A percentile compares a stretch with the other conserved stretches of the same genome.
phyloP scores from a whole-genome alignment of 768 basidiomycete genomes.

The Leccinum subtestaceum region DNA sequence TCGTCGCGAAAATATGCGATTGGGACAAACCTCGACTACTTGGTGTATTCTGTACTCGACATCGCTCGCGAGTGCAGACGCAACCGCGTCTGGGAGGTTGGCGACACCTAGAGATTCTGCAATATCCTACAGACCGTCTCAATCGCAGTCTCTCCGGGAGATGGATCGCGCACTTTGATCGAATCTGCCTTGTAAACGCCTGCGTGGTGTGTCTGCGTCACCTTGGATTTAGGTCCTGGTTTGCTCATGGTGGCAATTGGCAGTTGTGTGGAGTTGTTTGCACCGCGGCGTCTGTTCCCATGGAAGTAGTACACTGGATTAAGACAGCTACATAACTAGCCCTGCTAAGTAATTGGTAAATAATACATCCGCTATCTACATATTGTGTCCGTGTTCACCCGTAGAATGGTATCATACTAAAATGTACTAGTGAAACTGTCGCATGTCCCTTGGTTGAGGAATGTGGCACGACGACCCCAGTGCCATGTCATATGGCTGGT shows the following conservation, averaged over 20 bases:
- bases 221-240: constrained; percentile 44
- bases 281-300: not conserved
- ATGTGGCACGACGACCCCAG: not conserved
- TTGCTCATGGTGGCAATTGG: constrained; percentile 36
- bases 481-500: constrained; percentile 8
- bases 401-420: not conserved
- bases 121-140: constrained; percentile 60
- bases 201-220: constrained; percentile 47
- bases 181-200: constrained; percentile 64
- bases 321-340: not conserved
- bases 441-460: not conserved
- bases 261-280: not conserved
- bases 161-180: constrained; percentile 47
- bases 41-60: constrained; percentile 97
- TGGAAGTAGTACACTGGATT: not conserved
- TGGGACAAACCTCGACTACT: constrained; percentile 72
- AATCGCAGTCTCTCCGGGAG: constrained; percentile 8
- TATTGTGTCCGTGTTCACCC: not conserved
- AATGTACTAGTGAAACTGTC: constrained; percentile 8
- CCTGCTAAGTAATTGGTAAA: not conserved
- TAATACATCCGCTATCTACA: not conserved
- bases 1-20: not conserved
- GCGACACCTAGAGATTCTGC: constrained; percentile 84
- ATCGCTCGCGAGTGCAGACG: constrained; percentile 86
- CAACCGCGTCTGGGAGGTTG: constrained; percentile 72